A percentile compares a stretch with the other conserved stretches of the same genome.
phyloP scores from a whole-genome alignment of 2,329 filamentous ascomycete genomes.

The Epichloe typhina region DNA sequence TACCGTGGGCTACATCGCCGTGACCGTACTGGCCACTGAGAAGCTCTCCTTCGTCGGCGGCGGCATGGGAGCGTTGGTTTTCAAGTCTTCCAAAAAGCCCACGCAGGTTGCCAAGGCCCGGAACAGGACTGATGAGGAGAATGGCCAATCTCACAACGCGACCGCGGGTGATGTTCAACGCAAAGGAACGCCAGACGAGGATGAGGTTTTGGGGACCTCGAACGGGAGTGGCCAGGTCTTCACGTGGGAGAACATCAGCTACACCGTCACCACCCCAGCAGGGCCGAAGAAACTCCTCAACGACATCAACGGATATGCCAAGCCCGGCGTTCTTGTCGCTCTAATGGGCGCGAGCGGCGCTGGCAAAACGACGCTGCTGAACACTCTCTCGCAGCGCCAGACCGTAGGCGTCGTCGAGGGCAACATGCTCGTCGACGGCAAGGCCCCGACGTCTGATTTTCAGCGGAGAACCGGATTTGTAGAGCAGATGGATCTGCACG shows the following conservation, averaged over 20 bases:
- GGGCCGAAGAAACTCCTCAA: conserved; percentile 16
- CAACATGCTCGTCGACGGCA: conserved; percentile 64
- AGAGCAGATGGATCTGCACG: conserved; percentile 52
- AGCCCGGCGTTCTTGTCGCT: conserved; percentile 5
- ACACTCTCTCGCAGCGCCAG: conserved; percentile 5
- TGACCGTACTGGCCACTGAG: conserved; percentile 57
- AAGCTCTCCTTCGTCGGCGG: conserved; percentile 45
- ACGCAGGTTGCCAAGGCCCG: neutral
- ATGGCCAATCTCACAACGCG: neutral
- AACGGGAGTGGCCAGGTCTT: conserved; percentile 50
- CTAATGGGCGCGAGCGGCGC: conserved; percentile 7
- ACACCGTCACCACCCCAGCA: conserved; percentile 43
- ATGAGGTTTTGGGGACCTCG: conserved; percentile 26
- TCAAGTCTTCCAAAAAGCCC: conserved; percentile 35
- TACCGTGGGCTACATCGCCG: conserved; percentile 54
- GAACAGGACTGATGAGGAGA: conserved; percentile 11
- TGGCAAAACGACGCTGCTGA: conserved; percentile 6
- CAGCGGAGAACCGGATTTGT: conserved; percentile 61
- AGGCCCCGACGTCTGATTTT: conserved; percentile 55
- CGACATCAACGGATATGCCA: conserved; percentile 5
- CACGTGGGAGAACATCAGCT: conserved; percentile 56
- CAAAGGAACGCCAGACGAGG: conserved; percentile 17
- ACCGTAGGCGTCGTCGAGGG: conserved; percentile 37
- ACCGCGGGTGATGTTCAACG: neutral
- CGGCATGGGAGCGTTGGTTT: conserved; percentile 56